Base-by-base conservation (phyloP, 768 basidiomycete genomes). In the Boletus insuetus region DNA sequence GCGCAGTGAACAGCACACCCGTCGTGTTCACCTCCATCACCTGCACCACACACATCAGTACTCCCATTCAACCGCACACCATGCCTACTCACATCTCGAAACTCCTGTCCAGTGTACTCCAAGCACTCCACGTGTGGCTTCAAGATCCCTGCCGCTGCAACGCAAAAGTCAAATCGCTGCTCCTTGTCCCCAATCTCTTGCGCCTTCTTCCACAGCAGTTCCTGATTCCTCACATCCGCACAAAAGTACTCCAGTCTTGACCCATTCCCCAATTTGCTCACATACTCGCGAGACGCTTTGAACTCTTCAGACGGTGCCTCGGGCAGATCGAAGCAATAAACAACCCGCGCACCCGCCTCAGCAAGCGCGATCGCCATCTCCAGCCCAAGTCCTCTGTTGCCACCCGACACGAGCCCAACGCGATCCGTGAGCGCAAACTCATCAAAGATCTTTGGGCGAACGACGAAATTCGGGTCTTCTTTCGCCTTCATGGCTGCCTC, bases 141-240 rank as follows among this genome's bases (percentile, higher is more conserved):
- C 65, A 88, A 65, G 50, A 91, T 80, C 20, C 89, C 91, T 40
- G 90, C 90, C 17, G 90, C 89, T 4, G 89, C 89, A 55, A 91
- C 69, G 61, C 87, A 89, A 16, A 86, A 77, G 65, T 93, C 89
- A 74, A 92, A 79, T 59, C 89, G 74, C 17, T 81, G 79, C 58
- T 91, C 89, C 59, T 72, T 76, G 55, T 86, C 77, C 1, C 83
- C 87, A 44, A 92, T 84, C 60, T 77, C 76, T 64, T 80, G 73
- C 72, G 72, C 83, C 48, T 74, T 69, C 43, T 73, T 75, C 85
- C 87, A 89, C 62, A 85, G 65, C 38, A 64, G 60, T 43, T 75
- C 68, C 73, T 91, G 88, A 59, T 89, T 74, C 47, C 79, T 80
- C 53, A 89, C 89, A 57, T 91, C 83, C 29, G 77, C 80, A 42